These are phyloP conservation scores for Babesia bovis DNA, from an alignment of 169 alveolate species.

Conservation along the genomic window DNA sequence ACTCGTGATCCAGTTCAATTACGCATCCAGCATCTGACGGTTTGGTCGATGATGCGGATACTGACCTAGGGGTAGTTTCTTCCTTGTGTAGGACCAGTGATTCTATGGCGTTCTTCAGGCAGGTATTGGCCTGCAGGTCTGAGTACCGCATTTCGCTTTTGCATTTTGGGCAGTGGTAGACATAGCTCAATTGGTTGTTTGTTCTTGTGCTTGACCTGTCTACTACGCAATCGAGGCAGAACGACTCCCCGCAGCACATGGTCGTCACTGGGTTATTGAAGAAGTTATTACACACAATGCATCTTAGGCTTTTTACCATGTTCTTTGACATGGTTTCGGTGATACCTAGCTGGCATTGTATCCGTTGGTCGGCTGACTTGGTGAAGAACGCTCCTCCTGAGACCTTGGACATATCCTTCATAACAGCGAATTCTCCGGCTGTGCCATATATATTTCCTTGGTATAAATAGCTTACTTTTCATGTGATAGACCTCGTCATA, in stretches of 20 bases:
- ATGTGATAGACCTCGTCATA: conserved; percentile 78
- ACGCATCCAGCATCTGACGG: background rate
- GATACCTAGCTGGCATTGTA: conserved; percentile 74
- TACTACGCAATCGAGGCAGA: conserved; percentile 74
- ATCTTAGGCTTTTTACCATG: conserved; percentile 67
- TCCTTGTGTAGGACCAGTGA: conserved; percentile 36
- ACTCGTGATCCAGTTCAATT: background rate
- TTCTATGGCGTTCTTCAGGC: conserved; percentile 56
- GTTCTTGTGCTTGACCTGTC: conserved; percentile 41
- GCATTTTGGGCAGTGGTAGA: conserved; percentile 58
- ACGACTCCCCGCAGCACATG: conserved; percentile 85
- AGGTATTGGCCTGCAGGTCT: conserved; percentile 54
- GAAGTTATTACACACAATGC: conserved; percentile 77
- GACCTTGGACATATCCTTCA: conserved; percentile 81
- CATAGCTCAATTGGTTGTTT: conserved; percentile 32
- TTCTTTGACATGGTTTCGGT: conserved; percentile 66
- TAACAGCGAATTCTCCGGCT: conserved; percentile 83
- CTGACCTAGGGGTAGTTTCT: background rate
- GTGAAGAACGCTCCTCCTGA: conserved; percentile 85
- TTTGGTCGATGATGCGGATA: background rate
- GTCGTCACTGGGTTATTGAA: conserved; percentile 79
- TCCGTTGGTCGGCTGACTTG: conserved; percentile 82
- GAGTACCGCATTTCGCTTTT: conserved; percentile 10
- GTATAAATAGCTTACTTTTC: conserved; percentile 36
- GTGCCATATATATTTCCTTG: background rate